Base-by-base conservation (phyloP, 2,329 filamentous ascomycete species). In the Sclerotinia subarctica region DNA sequence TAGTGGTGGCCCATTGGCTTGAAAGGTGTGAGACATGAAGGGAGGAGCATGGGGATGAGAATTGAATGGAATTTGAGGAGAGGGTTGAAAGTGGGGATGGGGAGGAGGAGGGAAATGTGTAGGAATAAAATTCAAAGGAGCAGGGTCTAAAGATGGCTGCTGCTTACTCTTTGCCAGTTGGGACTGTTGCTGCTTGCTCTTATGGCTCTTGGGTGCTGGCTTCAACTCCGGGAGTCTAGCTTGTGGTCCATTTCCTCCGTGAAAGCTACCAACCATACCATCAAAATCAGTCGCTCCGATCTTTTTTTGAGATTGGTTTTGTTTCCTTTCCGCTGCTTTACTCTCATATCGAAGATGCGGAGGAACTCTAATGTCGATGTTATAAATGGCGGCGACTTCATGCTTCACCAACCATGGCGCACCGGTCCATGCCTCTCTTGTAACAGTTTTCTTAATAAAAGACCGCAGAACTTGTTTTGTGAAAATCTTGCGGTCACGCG, bases 321-420 rank as follows among this genome's bases (percentile, higher is more conserved):
- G 89, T 77, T 93, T 94, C 72, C 91, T 87, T 78, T 94, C 90
- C 46, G 89, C 86, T 17, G 91, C 82, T 78, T 92, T 94, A 71
- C 86, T 91, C 72, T 94, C 93, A 77, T 96, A 90, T 65, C 90
- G 89, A 21, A 97, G 83, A 75, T 96, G 90, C 64, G 88, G 85
- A 8, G 95, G 95, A 17, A 98, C 88, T 65, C 92, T 88, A n/a
- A 88, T 93, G 70, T 93, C 90, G 71, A 99, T 95, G 70, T 92
- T 89, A 78, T 95, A 97, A 71, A 89, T 85, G 57, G 88, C 87
- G 0, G 95, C 95, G 69, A 96, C 88, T 66, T 93, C 89, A 47
- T 90, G 86, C 80, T 96, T 97, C 24, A 98, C 94, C 67, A 96
- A 82, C 95, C 95, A 99, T 0, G 95, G 94, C 0, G 95, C 95